Percentiles rank a stretch among this genome's conserved stretches.
phyloP scores from a whole-genome alignment of 108 stramenopile species.

The Discostella pseudostelligera region DNA sequence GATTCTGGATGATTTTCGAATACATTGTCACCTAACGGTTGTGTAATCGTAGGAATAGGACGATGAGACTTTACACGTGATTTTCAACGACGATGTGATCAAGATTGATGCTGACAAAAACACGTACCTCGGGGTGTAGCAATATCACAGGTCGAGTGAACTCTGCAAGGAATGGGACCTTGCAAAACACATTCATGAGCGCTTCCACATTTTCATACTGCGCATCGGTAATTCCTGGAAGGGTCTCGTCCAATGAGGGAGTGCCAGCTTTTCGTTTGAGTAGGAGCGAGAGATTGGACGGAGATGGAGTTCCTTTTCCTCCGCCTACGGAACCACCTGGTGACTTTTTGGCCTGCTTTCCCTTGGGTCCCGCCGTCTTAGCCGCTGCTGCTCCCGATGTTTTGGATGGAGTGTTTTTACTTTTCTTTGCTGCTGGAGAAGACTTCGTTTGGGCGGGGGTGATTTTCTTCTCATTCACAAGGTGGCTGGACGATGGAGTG shows the following conservation, averaged over 20 bases:
- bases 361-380: constrained; percentile 10
- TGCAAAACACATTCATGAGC: constrained; percentile 83
- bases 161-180: constrained; percentile 83
- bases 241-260: constrained; percentile 62
- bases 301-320: constrained; percentile 20
- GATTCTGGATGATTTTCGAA: constrained; percentile 81
- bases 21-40: constrained; percentile 45
- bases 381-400: constrained; percentile 12
- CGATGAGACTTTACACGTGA: constrained; percentile 1
- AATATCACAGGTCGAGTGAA: constrained; percentile 84
- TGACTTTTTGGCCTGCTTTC: constrained; percentile 26
- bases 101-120: constrained; percentile 1
- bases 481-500: background rate
- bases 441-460: constrained; percentile 14
- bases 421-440: constrained; percentile 28
- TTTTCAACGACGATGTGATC: no score
- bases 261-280: constrained; percentile 31
- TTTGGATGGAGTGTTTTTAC: constrained; percentile 37
- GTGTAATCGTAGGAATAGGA: constrained; percentile 2
- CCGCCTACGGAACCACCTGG: constrained; percentile 8
- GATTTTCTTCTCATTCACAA: background rate
- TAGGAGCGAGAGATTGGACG: constrained; percentile 1
- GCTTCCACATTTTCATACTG: constrained; percentile 73
- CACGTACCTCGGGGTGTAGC: constrained; percentile 84
- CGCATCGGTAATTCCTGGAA: constrained; percentile 59